These are phyloP conservation scores for Salix koriyanagi DNA, from an alignment of 345 rosid species.

Conservation along the genomic window DNA sequence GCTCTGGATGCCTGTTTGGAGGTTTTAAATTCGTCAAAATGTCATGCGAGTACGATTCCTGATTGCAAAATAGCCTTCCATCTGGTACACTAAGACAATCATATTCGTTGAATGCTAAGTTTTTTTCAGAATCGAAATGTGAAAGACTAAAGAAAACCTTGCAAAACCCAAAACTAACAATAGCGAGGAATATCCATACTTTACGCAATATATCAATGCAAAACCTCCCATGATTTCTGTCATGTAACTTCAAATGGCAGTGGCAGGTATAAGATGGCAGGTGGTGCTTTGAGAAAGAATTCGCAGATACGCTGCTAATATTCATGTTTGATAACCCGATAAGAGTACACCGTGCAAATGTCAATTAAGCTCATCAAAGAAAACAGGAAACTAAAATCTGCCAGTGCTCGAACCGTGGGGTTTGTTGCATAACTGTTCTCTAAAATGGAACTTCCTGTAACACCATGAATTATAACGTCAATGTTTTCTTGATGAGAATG, in stretches of 20 bases:
- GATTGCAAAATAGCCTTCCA: background rate
- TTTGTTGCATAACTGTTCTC: background rate
- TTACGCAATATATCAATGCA: background rate
- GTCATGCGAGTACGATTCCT: background rate
- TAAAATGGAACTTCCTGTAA: background rate
- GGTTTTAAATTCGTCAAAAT: background rate
- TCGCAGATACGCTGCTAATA: background rate
- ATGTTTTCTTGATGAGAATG: background rate
- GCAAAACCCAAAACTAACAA: background rate
- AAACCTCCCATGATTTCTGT: background rate
- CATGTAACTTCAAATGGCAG: background rate
- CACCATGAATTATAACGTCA: background rate
- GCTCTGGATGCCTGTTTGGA: background rate
- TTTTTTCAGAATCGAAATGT: background rate
- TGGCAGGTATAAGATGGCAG: background rate
- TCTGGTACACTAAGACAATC: background rate
- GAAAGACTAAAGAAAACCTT: background rate
- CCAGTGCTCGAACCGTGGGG: background rate
- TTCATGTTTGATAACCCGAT: background rate
- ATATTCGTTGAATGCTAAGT: background rate
- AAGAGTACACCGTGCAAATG: background rate
- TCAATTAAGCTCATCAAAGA: background rate
- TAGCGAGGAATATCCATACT: background rate
- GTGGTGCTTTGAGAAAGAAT: background rate
- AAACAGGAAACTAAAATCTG: background rate